Conservation (phyloP, 805 yeast genomes). For the Candida patagonica region DNA sequence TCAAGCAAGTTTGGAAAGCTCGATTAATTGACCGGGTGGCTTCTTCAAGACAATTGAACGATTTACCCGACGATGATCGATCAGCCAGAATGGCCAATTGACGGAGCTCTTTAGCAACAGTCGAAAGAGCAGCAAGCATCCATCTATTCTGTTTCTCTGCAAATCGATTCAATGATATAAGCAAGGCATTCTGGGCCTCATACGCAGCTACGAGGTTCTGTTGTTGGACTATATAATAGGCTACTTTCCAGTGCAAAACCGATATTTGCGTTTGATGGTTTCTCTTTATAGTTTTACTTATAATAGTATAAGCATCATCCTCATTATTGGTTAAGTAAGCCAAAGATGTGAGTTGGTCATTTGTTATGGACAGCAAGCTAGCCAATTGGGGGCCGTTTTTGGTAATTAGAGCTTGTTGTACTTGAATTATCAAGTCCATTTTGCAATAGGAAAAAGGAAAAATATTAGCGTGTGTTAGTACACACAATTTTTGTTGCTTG, state of each 20-base stretch:
- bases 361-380: not conserved
- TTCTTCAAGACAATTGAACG: conserved; percentile 31
- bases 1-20: conserved; percentile 66
- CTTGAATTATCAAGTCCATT: not conserved
- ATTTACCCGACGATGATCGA: conserved; percentile 3
- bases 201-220: conserved; percentile 21
- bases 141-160: conserved; percentile 81
- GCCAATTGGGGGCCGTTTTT: not conserved
- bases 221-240: conserved; percentile 10
- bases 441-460: no score
- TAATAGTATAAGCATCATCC: not conserved
- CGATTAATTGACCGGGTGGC: conserved; percentile 60
- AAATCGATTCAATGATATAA: conserved; percentile 48
- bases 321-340: not conserved
- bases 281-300: conserved; percentile 3
- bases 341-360: not conserved
- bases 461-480: no score
- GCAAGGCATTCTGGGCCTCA: conserved; percentile 20
- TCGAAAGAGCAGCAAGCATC: conserved; percentile 23
- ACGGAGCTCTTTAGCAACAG: conserved; percentile 23
- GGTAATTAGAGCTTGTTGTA: not conserved
- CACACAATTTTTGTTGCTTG: no score
- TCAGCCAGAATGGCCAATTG: conserved; percentile 21
- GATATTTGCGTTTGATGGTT: conserved; percentile 12
- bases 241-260: conserved; percentile 20